Base-by-base conservation (phyloP, 331 rosid species). In the Pyrus hybrid region DNA sequence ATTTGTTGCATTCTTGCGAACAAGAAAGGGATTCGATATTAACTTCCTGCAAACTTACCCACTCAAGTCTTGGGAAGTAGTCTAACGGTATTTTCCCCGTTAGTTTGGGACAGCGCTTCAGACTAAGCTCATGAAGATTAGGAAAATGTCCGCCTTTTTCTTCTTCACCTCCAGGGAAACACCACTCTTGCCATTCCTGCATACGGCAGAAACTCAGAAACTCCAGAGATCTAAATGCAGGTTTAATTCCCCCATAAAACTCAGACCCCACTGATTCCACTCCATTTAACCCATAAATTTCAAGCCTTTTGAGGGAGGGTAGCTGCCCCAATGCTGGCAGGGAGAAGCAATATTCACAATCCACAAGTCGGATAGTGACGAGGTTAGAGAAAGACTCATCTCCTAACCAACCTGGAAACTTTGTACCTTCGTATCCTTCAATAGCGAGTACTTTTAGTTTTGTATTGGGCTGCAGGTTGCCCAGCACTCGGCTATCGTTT, bases 381-480 rank as follows among this genome's bases (percentile, higher is more conserved):
- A 76, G 68, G 23, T 23, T 17, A 33, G 17, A 76, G 57, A 29
- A 66, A 23, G 43, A 22, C 11, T 7, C 6, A 76, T 76, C 41
- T 23, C 29, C 79, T 10, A 76, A 45, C 73, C 79, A 76, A 22
- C 53, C 30, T 18, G 67, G 73, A 33, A 76, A 76, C 9, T 67
- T 67, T 17, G 45, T 76, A 10, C 79, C 58, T 32, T 33, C 43
- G 37, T 54, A 76, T 23, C 18, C 18, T 8, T 21, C 0, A 7
- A 76, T 22, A 7, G 14, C 6, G 3, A 76, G 28, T 17, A 63
- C 67, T 17, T 35, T 66, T 13, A 67, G 71, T 6, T 22, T 41
- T 67, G 21, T 41, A 67, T 68, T 47, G 2, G 84, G 82, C 8
- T 69, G 68, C 11, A 86, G 33, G 22, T 66, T 71, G 13, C 74